A percentile compares a stretch with the other conserved stretches of the same genome.
Evolutionary conservation across 805 yeast genomes (phyloP).

Genomic region (Candida easanensis): DNA sequence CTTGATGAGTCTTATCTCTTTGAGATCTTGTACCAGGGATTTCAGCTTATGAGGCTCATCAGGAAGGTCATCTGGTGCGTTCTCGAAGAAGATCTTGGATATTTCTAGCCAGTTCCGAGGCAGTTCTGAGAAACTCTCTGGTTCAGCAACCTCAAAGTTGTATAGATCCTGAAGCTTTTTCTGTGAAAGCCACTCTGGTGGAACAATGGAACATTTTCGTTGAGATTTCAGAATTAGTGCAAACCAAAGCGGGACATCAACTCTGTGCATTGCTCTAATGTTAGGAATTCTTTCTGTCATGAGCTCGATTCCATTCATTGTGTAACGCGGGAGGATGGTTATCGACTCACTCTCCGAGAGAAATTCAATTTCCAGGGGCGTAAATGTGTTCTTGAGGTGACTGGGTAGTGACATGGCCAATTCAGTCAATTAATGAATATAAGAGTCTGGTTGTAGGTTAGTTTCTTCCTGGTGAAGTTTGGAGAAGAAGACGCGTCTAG

Average conservation of each 20-base stretch:
- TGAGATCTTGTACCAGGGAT: constrained; percentile 72
- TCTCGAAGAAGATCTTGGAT: constrained; percentile 60
- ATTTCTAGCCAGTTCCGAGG: constrained; percentile 92
- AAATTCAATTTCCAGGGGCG: constrained; percentile 78
- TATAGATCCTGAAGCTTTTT: constrained; percentile 51
- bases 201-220: constrained; percentile 77
- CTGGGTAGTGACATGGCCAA: constrained; percentile 75
- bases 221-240: constrained; percentile 83
- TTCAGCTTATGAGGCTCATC: constrained; percentile 73
- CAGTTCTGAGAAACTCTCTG: constrained; percentile 59
- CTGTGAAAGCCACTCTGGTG: constrained; percentile 79
- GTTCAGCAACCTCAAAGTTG: constrained; percentile 61
- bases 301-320: constrained; percentile 60
- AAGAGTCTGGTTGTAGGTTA: too few relatives aligned
- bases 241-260: constrained; percentile 79
- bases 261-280: constrained; percentile 64
- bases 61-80: constrained; percentile 74
- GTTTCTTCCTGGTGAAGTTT: too few relatives aligned
- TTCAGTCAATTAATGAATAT: too few relatives aligned
- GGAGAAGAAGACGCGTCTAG: too few relatives aligned
- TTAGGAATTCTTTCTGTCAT: constrained; percentile 61
- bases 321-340: constrained; percentile 74
- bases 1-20: constrained; percentile 80
- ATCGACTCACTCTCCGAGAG: constrained; percentile 78
- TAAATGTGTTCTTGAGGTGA: constrained; percentile 50